phyloP scores from a whole-genome alignment of 495 filamentous ascomycete species.

The Lophiostoma macrostomum region DNA sequence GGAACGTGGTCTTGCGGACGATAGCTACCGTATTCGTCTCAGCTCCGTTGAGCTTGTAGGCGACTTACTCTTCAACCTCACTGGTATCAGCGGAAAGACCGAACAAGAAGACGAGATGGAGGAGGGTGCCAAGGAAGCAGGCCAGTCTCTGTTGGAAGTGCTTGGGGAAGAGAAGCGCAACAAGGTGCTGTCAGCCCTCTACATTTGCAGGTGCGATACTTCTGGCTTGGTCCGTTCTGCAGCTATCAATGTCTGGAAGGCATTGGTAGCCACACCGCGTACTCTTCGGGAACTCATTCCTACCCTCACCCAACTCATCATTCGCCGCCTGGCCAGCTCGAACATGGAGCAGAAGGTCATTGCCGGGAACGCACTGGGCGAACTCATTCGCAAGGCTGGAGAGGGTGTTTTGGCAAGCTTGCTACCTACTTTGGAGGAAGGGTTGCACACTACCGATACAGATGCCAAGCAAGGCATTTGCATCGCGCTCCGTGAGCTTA shows the following conservation, averaged over 20 bases:
- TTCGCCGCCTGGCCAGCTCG: constrained; percentile 86
- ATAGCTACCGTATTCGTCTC: constrained; percentile 92
- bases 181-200: constrained; percentile 90
- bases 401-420: constrained; percentile 86
- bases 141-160: constrained; percentile 84
- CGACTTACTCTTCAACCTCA: constrained; percentile 95
- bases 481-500: constrained; percentile 89
- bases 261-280: constrained; percentile 84
- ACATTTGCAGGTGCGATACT: constrained; percentile 97
- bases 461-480: constrained; percentile 97
- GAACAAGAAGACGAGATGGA: constrained; percentile 81
- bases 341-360: constrained; percentile 99
- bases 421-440: constrained; percentile 88
- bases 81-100: constrained; percentile 81
- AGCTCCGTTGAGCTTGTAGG: constrained; percentile 97
- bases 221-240: constrained; percentile 86
- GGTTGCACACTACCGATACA: constrained; percentile 84
- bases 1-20: constrained; percentile 90
- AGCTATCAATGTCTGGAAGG: constrained; percentile 93
- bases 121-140: constrained; percentile 75
- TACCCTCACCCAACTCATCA: constrained; percentile 89
- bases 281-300: constrained; percentile 94
- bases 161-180: constrained; percentile 94
- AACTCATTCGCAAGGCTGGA: constrained; percentile 93
- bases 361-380: constrained; percentile 92